Evolutionary conservation across 1,284 basidiomycete species (phyloP).

Genomic region (Tilletia indica): DNA sequence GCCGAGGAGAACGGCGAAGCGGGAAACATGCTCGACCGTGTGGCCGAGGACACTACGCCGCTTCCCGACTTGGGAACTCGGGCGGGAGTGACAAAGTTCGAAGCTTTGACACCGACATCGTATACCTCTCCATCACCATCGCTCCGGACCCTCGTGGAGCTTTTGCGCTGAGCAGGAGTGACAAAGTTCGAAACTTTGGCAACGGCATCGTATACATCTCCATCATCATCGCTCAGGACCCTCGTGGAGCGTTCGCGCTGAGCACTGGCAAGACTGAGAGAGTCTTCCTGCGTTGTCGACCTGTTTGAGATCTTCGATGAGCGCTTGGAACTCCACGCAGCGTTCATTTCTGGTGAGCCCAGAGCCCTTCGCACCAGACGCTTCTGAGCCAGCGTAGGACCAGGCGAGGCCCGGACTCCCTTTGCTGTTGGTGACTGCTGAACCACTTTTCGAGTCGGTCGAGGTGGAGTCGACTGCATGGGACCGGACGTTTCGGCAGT

Average conservation of each 20-base stretch:
- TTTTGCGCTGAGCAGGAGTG: neutral
- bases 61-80: neutral
- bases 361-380: constrained; percentile 1
- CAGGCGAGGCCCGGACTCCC: neutral
- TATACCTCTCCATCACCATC: too few relatives aligned
- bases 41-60: neutral
- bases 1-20: neutral
- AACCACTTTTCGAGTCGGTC: neutral
- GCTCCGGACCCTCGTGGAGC: too few relatives aligned
- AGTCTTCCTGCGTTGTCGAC: too few relatives aligned
- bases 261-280: too few relatives aligned
- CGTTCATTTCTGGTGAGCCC: constrained; percentile 9
- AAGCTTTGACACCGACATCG: too few relatives aligned
- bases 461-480: constrained; percentile 14
- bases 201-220: too few relatives aligned
- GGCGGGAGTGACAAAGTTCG: neutral
- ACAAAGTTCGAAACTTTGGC: too few relatives aligned
- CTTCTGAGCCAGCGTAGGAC: constrained; percentile 5
- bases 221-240: too few relatives aligned
- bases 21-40: neutral
- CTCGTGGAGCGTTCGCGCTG: too few relatives aligned
- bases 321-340: neutral
- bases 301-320: neutral
- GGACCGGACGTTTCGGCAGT: neutral
- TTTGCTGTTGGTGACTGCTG: neutral